Conservation (phyloP, 331 rosid genomes). For the Pyracantha coccinea region DNA sequence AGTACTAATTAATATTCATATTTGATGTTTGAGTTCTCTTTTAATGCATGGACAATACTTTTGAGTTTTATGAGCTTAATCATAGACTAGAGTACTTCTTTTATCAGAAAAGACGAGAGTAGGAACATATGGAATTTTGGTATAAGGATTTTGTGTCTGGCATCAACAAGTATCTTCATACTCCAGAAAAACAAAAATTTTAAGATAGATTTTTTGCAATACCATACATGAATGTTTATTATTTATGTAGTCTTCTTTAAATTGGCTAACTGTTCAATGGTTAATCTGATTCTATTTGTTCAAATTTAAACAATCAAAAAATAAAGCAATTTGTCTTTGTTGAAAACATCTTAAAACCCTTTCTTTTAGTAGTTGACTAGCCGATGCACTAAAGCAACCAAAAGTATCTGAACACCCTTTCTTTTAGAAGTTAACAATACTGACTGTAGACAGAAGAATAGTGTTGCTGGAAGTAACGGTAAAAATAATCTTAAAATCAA, state of each 20-base stretch:
- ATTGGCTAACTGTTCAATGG: neutral
- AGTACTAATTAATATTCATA: neutral
- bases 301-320: neutral
- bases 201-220: neutral
- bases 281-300: neutral
- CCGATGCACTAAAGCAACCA: too few species aligned
- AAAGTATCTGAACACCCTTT: neutral
- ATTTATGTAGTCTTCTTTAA: neutral
- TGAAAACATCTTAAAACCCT: neutral
- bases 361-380: neutral
- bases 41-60: neutral
- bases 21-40: neutral
- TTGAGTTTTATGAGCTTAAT: neutral
- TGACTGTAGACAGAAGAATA: neutral
- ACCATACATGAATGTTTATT: neutral
- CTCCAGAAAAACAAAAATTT: neutral
- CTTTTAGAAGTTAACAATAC: neutral
- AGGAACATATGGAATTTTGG: neutral
- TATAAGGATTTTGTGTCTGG: neutral
- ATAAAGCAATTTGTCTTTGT: too few species aligned
- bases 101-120: neutral
- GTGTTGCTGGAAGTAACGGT: constrained; percentile 3
- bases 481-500: constrained; percentile 11
- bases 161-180: neutral
- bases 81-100: neutral